Percentiles rank a stretch among this genome's conserved stretches.
Conservation (phyloP, 2,329 filamentous ascomycete genomes). For the Dothideomycetes sp. region DNA sequence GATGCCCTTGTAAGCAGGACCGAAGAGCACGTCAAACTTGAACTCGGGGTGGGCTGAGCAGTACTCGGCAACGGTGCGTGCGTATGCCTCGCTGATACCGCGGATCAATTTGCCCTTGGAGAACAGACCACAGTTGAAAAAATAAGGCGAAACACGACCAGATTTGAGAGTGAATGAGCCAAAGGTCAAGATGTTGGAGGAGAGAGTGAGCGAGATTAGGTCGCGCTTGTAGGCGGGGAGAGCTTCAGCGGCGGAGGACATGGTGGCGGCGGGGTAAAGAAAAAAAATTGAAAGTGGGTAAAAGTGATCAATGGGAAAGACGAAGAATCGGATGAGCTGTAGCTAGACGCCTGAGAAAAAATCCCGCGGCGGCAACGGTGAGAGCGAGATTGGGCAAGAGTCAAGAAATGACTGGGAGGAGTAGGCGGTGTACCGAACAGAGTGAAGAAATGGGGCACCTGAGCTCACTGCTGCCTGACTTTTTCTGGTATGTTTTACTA, state of each 20-base stretch:
- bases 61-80: constrained; percentile 46
- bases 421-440: constrained; percentile 7
- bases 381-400: not conserved
- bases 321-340: too few relatives aligned
- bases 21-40: constrained; percentile 78
- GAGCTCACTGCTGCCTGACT: constrained; percentile 1
- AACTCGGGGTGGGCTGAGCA: constrained; percentile 46
- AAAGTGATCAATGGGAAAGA: constrained; percentile 4
- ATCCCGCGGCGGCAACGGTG: constrained; percentile 9
- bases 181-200: constrained; percentile 65
- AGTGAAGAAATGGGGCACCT: not conserved
- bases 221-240: constrained; percentile 55
- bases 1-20: constrained; percentile 94
- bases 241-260: constrained; percentile 14
- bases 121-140: constrained; percentile 93
- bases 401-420: not conserved
- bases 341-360: constrained; percentile 8
- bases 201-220: constrained; percentile 62
- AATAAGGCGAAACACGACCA: constrained; percentile 83
- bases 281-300: constrained; percentile 6
- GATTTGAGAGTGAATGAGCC: constrained; percentile 87
- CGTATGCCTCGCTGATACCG: constrained; percentile 74
- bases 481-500: constrained; percentile 1
- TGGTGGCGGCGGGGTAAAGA: constrained; percentile 13
- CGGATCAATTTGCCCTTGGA: constrained; percentile 70